Evolutionary conservation across 2,329 filamentous ascomycete genomes (phyloP).

Genomic region (Cladorrhinum sp.): DNA sequence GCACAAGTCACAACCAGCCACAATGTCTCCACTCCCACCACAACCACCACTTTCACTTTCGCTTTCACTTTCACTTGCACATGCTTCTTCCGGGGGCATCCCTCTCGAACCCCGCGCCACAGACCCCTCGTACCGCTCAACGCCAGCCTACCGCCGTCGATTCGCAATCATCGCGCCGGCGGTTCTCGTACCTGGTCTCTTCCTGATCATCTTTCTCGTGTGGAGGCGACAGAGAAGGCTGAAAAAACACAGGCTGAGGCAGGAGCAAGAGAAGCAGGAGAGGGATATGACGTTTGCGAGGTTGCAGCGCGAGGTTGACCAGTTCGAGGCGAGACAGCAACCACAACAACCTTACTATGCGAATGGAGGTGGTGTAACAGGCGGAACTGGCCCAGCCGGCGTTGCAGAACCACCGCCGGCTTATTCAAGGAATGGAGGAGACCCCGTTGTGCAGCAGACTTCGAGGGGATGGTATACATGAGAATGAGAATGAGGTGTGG

Average conservation of each 20-base stretch:
- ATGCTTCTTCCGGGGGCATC: no score
- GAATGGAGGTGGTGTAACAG: neutral
- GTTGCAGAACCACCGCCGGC: neutral
- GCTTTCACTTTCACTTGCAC: no score
- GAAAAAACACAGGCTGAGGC: neutral
- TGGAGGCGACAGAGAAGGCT: neutral
- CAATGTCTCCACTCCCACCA: no score
- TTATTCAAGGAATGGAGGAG: neutral
- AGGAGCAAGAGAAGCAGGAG: neutral
- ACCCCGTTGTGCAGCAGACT: neutral
- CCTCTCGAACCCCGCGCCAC: no score
- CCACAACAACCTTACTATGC: no score
- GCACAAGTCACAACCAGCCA: no score
- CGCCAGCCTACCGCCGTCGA: neutral
- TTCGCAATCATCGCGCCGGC: neutral
- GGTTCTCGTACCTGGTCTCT: neutral
- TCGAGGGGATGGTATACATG: neutral
- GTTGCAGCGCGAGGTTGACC: no score
- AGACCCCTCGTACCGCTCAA: no score
- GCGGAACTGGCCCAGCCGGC: neutral
- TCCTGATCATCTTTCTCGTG: neutral
- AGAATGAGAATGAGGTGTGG: neutral
- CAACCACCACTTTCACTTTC: no score
- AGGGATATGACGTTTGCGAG: neutral
- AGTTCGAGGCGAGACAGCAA: no score